Conservation (phyloP, 305 asterid species). For the Fraxinus ornus region DNA sequence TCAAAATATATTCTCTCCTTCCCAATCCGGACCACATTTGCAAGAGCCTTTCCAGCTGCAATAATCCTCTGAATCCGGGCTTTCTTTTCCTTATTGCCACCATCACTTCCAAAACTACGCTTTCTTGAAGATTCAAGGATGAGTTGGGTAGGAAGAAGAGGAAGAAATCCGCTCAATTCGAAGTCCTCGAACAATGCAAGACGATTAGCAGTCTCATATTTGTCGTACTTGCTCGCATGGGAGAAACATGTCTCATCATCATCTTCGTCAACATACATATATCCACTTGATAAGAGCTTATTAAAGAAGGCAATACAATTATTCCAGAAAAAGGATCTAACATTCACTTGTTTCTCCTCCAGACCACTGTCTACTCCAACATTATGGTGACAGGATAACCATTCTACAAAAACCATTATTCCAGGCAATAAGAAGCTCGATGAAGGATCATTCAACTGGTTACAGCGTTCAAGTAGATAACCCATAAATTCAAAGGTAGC, state of each 20-base stretch:
- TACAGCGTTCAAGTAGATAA: background rate
- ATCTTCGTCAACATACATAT: background rate
- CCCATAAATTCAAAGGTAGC: background rate
- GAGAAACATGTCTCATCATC: constrained; percentile 34
- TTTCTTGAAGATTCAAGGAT: constrained; percentile 89
- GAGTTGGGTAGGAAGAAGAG: constrained; percentile 75
- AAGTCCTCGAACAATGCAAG: constrained; percentile 89
- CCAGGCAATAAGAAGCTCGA: background rate
- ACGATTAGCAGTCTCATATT: constrained; percentile 70
- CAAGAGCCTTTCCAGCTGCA: constrained; percentile 93
- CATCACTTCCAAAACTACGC: constrained; percentile 57
- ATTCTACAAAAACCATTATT: background rate
- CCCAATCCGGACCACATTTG: constrained; percentile 56
- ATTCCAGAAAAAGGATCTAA: background rate
- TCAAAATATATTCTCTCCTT: constrained; percentile 69
- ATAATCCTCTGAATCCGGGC: constrained; percentile 71
- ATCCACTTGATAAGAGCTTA: background rate
- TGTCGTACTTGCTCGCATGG: constrained; percentile 80
- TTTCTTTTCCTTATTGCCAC: constrained; percentile 57
- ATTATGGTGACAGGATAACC: background rate
- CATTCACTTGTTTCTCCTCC: background rate
- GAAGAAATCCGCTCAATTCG: constrained; percentile 84
- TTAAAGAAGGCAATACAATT: background rate
- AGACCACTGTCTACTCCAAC: background rate
- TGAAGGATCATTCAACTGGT: background rate